Conservation (phyloP, 805 yeast species). For the Yarrowia hollandica region DNA sequence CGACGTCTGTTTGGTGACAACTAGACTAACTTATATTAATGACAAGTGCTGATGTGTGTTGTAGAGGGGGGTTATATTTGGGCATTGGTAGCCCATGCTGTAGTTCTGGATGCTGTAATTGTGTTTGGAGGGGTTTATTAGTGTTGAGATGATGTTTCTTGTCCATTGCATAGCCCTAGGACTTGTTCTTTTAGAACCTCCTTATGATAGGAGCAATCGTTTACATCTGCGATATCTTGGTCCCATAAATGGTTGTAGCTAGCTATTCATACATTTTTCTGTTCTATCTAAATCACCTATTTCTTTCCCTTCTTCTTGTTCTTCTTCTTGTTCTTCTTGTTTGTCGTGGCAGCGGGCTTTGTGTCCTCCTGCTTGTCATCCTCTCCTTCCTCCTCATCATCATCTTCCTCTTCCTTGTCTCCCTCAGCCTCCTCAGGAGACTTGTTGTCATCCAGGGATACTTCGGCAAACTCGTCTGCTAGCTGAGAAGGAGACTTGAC, state of each 20-base stretch:
- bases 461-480: conserved; percentile 25
- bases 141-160: too few species aligned
- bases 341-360: conserved; percentile 28
- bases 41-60: too few species aligned
- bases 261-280: too few species aligned
- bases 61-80: too few species aligned
- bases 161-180: too few species aligned
- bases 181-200: too few species aligned
- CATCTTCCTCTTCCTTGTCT: conserved; percentile 27
- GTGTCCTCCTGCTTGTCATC: conserved; percentile 29
- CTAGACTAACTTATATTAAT: conserved; percentile 21
- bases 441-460: conserved; percentile 25
- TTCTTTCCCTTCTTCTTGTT: conserved; percentile 28
- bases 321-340: conserved; percentile 34
- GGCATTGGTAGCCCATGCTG: too few species aligned
- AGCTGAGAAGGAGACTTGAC: conserved; percentile 26
- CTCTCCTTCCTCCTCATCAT: conserved; percentile 30
- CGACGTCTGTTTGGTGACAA: conserved; percentile 93
- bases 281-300: neutral
- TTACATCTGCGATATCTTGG: too few species aligned
- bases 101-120: too few species aligned
- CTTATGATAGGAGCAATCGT: too few species aligned
- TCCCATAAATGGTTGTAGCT: too few species aligned
- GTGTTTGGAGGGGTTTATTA: too few species aligned
- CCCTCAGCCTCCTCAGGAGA: conserved; percentile 31